Evolutionary conservation across 768 basidiomycete species (phyloP), one percentile per base, ranked within the genome.

Genomic region (Suillus weaverae): DNA sequence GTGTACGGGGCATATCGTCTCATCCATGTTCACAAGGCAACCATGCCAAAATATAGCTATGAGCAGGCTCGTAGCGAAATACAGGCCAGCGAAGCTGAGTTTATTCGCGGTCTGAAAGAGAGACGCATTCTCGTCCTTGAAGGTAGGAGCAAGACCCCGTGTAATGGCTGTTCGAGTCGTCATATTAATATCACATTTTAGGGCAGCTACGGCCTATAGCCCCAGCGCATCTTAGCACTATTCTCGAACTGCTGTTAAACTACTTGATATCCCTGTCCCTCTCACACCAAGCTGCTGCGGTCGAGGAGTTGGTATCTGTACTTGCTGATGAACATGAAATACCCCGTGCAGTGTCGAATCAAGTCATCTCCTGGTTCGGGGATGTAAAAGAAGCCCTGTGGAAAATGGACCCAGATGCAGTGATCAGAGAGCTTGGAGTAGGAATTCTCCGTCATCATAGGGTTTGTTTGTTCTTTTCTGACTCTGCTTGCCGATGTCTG

Each of bases 291-390:
- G 79, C 82, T 4, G 88, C 83, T 1, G 79, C 86, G 0, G 80
- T 88, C n/a, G 83, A 87, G 51, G 81, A 82, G n/a, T 76, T 97
- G 50, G 72, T 83, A 8, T 78, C 83, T 11, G 78, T 85, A 0
- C 82, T 98, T 14, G 84, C 86, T 20, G 83, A 89, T 50, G 90
- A 92, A 4, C 88, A 94, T 70, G 92, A 92, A 22, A 77, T 96
- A 18, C 81, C 85, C 9, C 77, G 84, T 8, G 73, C 79, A 2
- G 83, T 95, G 35, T 83, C 86, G 9, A 77, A 72, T 8, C 92
- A 94, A 72, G 82, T 95, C 33, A 86, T 97, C 81, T 72, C 77
- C 0, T 96, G 96, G 89, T 98, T 97, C 69, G 95, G 94, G 18
- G 78, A 80, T 5, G 74, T 89, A 5, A 70, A 76, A 18, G 79